phyloP scores from a whole-genome alignment of 176 grass and related monocot genomes.

The Carex myosuroides region DNA sequence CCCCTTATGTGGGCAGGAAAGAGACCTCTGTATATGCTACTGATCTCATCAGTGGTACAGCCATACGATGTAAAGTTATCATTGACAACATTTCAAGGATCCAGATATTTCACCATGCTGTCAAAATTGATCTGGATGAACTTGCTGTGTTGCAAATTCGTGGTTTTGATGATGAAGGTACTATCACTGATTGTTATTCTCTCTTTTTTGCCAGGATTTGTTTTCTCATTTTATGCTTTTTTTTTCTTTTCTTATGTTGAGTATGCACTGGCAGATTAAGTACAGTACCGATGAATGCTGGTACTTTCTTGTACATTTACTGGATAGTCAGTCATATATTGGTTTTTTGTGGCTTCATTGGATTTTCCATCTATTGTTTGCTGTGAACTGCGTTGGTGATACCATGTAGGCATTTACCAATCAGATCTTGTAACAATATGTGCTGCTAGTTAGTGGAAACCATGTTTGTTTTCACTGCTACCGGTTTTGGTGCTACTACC shows the following conservation, averaged over 20 bases:
- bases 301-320: neutral
- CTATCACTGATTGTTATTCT: neutral
- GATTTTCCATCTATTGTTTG: neutral
- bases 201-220: neutral
- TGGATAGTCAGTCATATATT: neutral
- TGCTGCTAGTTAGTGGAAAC: neutral
- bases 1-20: constrained; percentile 64
- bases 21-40: constrained; percentile 95
- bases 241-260: neutral
- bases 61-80: constrained; percentile 86
- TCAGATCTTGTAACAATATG: neutral
- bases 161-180: constrained; percentile 87
- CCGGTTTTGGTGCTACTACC: neutral
- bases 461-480: neutral
- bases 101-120: constrained; percentile 86
- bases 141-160: constrained; percentile 64
- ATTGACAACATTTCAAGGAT: constrained; percentile 79
- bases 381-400: neutral
- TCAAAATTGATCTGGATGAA: constrained; percentile 96
- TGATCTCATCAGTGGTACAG: constrained; percentile 63
- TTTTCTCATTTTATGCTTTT: neutral
- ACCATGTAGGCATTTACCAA: neutral
- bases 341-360: neutral
- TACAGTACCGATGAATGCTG: neutral
- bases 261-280: neutral